phyloP scores from a whole-genome alignment of 2,329 filamentous ascomycete species.

The Periconia sp. region DNA sequence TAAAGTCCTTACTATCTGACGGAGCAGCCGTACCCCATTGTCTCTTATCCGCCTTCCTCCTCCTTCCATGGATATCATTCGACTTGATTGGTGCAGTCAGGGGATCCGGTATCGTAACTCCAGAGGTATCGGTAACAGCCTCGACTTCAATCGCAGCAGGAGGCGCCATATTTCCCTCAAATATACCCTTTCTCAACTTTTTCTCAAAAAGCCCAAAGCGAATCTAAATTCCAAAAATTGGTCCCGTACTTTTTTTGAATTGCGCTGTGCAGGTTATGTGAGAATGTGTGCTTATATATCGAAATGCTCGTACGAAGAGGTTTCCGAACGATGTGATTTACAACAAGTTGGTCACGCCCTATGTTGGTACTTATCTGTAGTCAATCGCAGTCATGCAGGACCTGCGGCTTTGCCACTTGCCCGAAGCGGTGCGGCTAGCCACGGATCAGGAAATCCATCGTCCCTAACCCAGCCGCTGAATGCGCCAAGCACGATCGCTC shows the following conservation, averaged over 20 bases:
- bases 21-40: slow-evolving; percentile 77
- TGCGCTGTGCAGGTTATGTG: neutral
- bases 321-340: no score
- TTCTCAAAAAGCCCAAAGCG: neutral
- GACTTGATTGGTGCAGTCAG: slow-evolving; percentile 61
- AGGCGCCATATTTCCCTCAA: slow-evolving; percentile 39
- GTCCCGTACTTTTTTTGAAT: neutral
- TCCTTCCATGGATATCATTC: slow-evolving; percentile 69
- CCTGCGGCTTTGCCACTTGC: slow-evolving; percentile 23
- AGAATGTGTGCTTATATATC: neutral
- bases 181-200: no score
- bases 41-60: slow-evolving; percentile 74
- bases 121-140: slow-evolving; percentile 55
- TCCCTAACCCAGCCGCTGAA: slow-evolving; percentile 22
- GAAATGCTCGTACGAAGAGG: no score
- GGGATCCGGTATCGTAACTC: slow-evolving; percentile 53
- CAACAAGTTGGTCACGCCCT: no score
- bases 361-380: neutral
- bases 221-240: no score
- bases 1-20: slow-evolving; percentile 83
- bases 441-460: slow-evolving; percentile 34
- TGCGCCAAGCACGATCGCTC: slow-evolving; percentile 13
- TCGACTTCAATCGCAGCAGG: slow-evolving; percentile 49
- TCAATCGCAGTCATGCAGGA: slow-evolving; percentile 6
- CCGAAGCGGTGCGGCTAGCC: slow-evolving; percentile 36